phyloP scores from a whole-genome alignment of 331 rosid genomes.

The Saraca asoca region DNA sequence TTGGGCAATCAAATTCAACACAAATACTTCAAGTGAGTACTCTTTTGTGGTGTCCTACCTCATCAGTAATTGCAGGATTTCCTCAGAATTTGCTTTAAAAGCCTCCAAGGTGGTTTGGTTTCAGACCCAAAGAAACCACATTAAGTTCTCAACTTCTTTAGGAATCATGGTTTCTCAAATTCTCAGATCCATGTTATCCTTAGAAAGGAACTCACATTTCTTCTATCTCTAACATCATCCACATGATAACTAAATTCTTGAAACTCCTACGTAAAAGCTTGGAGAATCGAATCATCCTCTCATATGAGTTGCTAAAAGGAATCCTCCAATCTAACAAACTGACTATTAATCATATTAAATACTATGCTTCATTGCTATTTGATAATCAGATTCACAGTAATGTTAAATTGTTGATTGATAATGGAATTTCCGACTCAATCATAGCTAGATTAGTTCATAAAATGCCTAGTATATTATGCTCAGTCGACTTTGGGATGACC shows the following conservation, averaged over 20 bases:
- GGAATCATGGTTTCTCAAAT: conserved; percentile 30
- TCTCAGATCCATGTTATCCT: conserved; percentile 10
- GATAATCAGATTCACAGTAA: not conserved
- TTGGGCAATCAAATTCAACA: no score
- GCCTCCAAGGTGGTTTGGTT: conserved; percentile 20
- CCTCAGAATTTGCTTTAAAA: conserved; percentile 28
- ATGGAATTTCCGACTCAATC: conserved; percentile 14
- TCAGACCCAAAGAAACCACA: conserved; percentile 21
- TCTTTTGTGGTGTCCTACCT: conserved; percentile 37
- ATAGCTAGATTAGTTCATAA: not conserved
- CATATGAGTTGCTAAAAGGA: conserved; percentile 20
- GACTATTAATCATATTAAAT: not conserved
- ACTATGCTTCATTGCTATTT: not conserved
- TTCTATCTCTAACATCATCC: conserved; percentile 16
- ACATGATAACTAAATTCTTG: not conserved
- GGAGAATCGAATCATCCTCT: conserved; percentile 22
- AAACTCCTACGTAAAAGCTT: conserved; percentile 16
- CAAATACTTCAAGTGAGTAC: conserved; percentile 8
- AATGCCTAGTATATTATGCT: not conserved
- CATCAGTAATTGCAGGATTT: conserved; percentile 14
- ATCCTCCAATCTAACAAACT: conserved; percentile 20
- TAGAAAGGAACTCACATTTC: not conserved
- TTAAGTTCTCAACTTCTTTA: conserved; percentile 27
- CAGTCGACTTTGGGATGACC: not conserved
- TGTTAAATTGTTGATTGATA: conserved; percentile 18